Conservation (phyloP, 176 grass and related monocot species). For the Carex pumila region DNA sequence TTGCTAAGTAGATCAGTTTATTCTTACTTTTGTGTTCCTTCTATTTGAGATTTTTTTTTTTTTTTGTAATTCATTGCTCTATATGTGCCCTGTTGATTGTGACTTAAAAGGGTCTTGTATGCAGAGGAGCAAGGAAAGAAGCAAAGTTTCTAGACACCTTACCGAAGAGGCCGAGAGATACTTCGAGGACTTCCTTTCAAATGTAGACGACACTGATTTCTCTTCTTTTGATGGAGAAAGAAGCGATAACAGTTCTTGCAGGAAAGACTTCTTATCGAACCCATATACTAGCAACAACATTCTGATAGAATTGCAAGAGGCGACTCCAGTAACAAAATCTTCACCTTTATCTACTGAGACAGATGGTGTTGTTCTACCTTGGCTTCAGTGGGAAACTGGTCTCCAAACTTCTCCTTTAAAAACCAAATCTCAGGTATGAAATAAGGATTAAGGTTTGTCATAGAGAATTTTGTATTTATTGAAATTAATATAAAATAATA, state of each 20-base stretch:
- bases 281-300: neutral
- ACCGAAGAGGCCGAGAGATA: constrained; percentile 86
- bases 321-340: constrained; percentile 24
- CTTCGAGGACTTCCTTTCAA: constrained; percentile 92
- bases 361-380: constrained; percentile 89
- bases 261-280: constrained; percentile 27
- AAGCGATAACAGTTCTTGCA: constrained; percentile 67
- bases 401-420: constrained; percentile 50
- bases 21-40: neutral
- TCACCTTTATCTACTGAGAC: constrained; percentile 26
- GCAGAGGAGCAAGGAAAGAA: constrained; percentile 92
- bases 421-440: constrained; percentile 40
- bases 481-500: no score
- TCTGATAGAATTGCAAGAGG: constrained; percentile 37
- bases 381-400: constrained; percentile 95
- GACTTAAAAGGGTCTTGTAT: constrained; percentile 15
- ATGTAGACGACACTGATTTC: constrained; percentile 95
- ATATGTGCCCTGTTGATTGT: neutral
- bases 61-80: neutral
- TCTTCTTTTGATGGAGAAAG: constrained; percentile 94
- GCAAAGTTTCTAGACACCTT: constrained; percentile 55
- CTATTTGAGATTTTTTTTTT: neutral
- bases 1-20: no score
- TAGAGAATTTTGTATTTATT: neutral
- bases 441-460: neutral